These are phyloP conservation scores for Russula dissimulans DNA, from an alignment of 768 basidiomycete genomes.

Conservation along the genomic window DNA sequence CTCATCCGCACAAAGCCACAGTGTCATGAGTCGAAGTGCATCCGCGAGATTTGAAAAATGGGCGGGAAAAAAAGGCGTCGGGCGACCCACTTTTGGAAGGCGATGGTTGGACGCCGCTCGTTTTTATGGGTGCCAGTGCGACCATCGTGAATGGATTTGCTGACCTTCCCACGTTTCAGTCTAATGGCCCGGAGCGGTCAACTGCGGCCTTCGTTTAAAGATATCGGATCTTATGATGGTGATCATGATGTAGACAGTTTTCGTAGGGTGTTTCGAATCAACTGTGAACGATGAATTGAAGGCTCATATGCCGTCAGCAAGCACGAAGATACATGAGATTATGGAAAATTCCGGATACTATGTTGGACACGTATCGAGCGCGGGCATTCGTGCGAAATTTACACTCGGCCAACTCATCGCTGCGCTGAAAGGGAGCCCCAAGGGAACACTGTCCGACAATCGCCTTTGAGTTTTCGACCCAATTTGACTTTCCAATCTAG, in stretches of 20 bases:
- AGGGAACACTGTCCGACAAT: background rate
- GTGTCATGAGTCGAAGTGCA: background rate
- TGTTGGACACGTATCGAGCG: background rate
- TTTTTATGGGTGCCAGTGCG: background rate
- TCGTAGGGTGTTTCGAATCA: background rate
- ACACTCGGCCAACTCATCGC: background rate
- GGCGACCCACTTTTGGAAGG: background rate
- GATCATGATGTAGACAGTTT: background rate
- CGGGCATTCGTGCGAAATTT: background rate
- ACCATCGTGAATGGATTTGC: conserved; percentile 9
- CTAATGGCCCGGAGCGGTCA: background rate
- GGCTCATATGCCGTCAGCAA: background rate
- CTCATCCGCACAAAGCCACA: background rate
- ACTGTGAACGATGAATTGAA: background rate
- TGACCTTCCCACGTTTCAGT: conserved; percentile 2
- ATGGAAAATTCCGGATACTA: background rate
- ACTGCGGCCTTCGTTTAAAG: background rate
- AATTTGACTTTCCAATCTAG: background rate
- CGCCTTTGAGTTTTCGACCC: background rate
- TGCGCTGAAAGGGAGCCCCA: background rate
- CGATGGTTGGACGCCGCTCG: background rate
- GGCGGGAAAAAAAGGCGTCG: background rate
- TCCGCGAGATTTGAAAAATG: background rate
- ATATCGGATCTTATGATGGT: background rate
- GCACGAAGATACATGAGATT: background rate